Conservation (phyloP, 2,329 filamentous ascomycete genomes). For the Neocatenulostroma microsporum region DNA sequence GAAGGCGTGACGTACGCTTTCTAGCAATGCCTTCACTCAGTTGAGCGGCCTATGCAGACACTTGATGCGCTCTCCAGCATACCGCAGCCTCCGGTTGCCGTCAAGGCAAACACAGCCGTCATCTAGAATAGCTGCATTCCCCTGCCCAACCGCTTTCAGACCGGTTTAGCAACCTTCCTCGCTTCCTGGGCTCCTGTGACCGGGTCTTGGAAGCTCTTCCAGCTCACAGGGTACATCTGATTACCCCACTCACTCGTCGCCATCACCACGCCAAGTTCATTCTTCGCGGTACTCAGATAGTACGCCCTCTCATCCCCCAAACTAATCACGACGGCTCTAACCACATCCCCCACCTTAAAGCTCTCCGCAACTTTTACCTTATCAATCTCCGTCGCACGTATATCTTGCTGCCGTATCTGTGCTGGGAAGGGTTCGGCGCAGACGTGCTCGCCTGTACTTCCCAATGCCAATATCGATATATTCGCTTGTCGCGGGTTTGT, state of each 20-base stretch:
- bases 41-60: too few species aligned
- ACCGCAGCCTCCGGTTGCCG: too few species aligned
- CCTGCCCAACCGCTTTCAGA: too few species aligned
- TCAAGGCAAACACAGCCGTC: too few species aligned
- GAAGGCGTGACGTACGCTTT: too few species aligned
- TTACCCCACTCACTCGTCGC: conserved; percentile 77
- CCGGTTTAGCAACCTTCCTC: conserved; percentile 91
- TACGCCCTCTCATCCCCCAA: conserved; percentile 92
- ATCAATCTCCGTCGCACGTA: conserved; percentile 92
- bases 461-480: conserved; percentile 77
- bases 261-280: conserved; percentile 90
- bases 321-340: conserved; percentile 72
- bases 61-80: too few species aligned
- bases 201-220: conserved; percentile 88
- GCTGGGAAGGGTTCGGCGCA: conserved; percentile 26
- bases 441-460: conserved; percentile 29
- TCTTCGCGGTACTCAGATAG: conserved; percentile 85
- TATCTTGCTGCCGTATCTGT: conserved; percentile 58
- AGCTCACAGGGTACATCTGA: conserved; percentile 85
- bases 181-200: conserved; percentile 67
- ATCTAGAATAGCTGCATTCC: too few species aligned
- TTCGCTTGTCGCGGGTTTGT: conserved; percentile 79
- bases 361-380: conserved; percentile 84
- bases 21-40: too few species aligned
- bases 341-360: conserved; percentile 87